Evolutionary conservation across 2,329 filamentous ascomycete species (phyloP), one percentile per base, ranked within the genome.

Genomic region (Diatrype stigma): DNA sequence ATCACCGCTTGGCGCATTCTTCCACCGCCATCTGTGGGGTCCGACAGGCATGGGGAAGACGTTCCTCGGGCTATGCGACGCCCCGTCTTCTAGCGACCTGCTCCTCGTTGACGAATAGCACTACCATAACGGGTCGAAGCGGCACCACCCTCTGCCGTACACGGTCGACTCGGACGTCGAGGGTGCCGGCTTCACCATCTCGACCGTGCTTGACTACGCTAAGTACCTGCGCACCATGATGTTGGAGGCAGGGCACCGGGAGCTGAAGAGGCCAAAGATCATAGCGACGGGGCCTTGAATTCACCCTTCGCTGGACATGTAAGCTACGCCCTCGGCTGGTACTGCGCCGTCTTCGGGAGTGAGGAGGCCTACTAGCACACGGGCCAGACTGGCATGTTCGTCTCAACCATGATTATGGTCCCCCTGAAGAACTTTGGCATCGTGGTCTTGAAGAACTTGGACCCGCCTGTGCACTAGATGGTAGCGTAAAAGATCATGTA

Each of bases 11-110:
- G 69, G 68, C 0, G 59, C 69, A 4, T 73, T 76, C 35, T 60
- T 80, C 10, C 63, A 62, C 7, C 61, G 70, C 19, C 53, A 62
- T 10, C 64, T 80, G 42, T 79, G 75, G 70, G 54, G 53, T 2
- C 76, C 76, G 0, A 64, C 81, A 26, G 69, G 66, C 2, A 80
- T 81, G 77, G 57, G 62, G 3, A 69, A 71, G 46, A 76, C 75
- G 0, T 72, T 66, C 34, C 60, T 71, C 6, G 60, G 63, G 1
- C 42, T 63, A 3, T 42, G 60, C 0, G 63, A 67, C 3, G 67
- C 66, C 10, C 35, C 55, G 23, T 53, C 55, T 0, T 53, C 55
- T 0, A 62, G 55, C 1, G 52, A 57, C 0, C 54, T 64, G 6
- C 54, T 60, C 12, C 60, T 80, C 5, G 73, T 77, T 0, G 62